These are phyloP conservation scores for Fagus crenata DNA, from an alignment of 306 rosid species.

Conservation along the genomic window DNA sequence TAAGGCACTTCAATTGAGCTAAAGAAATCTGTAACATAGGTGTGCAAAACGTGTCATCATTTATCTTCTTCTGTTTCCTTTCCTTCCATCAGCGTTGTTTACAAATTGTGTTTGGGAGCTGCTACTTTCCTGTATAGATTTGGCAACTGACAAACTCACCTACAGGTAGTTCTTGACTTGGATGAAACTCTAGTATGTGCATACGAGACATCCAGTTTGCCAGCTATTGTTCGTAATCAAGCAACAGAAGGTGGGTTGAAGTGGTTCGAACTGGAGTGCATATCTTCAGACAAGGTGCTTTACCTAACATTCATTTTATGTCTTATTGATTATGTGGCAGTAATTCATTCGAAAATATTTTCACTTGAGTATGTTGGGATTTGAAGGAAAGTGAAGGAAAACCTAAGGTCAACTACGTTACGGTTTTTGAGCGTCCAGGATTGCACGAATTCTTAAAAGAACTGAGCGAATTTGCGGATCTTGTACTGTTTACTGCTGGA, in stretches of 20 bases:
- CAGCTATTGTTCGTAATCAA: constrained; percentile 55
- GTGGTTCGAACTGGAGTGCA: constrained; percentile 84
- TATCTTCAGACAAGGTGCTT: constrained; percentile 72
- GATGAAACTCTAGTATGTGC: constrained; percentile 92
- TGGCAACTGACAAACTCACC: constrained; percentile 14
- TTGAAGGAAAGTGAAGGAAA: constrained; percentile 80
- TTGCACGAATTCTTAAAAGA: constrained; percentile 73
- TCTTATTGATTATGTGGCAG: neutral
- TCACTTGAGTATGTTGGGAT: constrained; percentile 25
- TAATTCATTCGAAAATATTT: neutral
- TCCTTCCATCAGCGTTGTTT: neutral
- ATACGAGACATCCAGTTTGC: constrained; percentile 79
- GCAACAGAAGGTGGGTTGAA: constrained; percentile 85
- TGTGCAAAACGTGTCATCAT: neutral
- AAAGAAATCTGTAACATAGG: neutral
- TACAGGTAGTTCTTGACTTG: constrained; percentile 91
- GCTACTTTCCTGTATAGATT: neutral
- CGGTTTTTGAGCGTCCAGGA: constrained; percentile 95
- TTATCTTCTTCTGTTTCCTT: neutral
- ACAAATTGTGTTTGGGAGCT: neutral
- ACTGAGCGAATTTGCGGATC: constrained; percentile 76
- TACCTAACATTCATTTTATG: constrained; percentile 2
- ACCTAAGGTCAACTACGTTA: constrained; percentile 77
- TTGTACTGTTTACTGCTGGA: constrained; percentile 89
- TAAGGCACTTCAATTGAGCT: neutral